Evolutionary conservation across 1,139 yeast species (phyloP), one percentile per base, ranked within the genome.

Genomic region (Wickerhamiella pararugosa): DNA sequence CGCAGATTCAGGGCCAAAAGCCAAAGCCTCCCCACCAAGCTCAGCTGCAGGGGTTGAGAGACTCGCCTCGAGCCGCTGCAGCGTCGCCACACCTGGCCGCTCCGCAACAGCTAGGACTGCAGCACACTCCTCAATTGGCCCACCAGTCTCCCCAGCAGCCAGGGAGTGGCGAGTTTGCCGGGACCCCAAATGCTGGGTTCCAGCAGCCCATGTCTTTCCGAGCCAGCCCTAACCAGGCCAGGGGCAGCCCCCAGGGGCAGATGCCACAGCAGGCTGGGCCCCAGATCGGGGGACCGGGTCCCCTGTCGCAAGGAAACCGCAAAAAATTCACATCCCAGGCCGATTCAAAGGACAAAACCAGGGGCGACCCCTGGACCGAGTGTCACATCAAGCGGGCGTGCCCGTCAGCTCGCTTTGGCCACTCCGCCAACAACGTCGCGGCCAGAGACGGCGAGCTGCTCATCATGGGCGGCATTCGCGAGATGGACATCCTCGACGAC

Each of bases 361-460:
- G 29, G 36, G 28, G 11, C 31, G 62, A 59, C 25, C 95, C 95
- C 1, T 87, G 97, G 97, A 70, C 71, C 39, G 71, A 83, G 53
- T 71, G 73, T 51, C 75, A 75, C 54, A 66, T 87, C 34, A 67
- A 67, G 49, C 75, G 81, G 52, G 60, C 63, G 5, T 79, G 92
- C 3, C 97, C 97, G 1, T 86, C 90, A 55, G 97, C 98, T 5
- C 73, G 97, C 38, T 86, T 86, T 58, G 79, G 97, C 53, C 97
- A 90, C 60, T 84, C 94, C 0, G 90, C 95, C 1, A 66, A 81
- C 29, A 67, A 76, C 38, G 66, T 80, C 7, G 77, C 93, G 25
- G 93, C 86, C 28, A 55, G 66, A 11, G 78, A 79, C 48, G 83
- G 86, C 45, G 93, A 84, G 49, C 67, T 87, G 26, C 86, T 76